Percentiles rank a stretch among this genome's conserved stretches.
phyloP scores from a whole-genome alignment of 2,329 filamentous ascomycete species.

The Verticillium zaregamsianum region DNA sequence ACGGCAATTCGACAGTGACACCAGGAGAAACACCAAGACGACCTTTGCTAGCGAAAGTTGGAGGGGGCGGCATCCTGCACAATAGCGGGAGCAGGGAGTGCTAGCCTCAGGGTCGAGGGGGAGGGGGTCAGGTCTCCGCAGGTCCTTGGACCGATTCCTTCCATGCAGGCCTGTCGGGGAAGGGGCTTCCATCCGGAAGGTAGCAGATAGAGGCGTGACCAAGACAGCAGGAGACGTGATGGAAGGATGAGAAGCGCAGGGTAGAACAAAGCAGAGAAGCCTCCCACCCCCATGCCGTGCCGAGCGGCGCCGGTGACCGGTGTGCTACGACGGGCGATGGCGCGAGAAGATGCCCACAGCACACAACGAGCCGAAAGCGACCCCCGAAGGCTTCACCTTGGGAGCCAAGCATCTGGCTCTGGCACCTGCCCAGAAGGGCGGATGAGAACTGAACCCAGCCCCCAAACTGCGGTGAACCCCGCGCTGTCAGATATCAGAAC shows the following conservation, averaged over 20 bases:
- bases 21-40: background rate
- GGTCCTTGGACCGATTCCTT: background rate
- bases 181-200: background rate
- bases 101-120: background rate
- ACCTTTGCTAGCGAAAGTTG: background rate
- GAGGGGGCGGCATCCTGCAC: background rate
- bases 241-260: background rate
- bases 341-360: background rate
- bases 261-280: background rate
- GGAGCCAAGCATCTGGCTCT: background rate
- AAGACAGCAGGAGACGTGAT: background rate
- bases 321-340: background rate
- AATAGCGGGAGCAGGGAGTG: background rate
- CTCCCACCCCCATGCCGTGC: no score
- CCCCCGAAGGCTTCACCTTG: background rate
- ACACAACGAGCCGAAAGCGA: background rate
- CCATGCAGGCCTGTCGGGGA: background rate
- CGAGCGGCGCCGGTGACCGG: background rate
- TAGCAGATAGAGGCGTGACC: background rate
- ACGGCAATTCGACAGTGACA: background rate
- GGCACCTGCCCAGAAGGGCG: background rate
- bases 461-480: background rate
- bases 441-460: background rate
- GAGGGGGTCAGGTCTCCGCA: background rate
- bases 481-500: background rate